Conservation (phyloP, 208 protist species). For the Kentomonas sorsogonicus region DNA sequence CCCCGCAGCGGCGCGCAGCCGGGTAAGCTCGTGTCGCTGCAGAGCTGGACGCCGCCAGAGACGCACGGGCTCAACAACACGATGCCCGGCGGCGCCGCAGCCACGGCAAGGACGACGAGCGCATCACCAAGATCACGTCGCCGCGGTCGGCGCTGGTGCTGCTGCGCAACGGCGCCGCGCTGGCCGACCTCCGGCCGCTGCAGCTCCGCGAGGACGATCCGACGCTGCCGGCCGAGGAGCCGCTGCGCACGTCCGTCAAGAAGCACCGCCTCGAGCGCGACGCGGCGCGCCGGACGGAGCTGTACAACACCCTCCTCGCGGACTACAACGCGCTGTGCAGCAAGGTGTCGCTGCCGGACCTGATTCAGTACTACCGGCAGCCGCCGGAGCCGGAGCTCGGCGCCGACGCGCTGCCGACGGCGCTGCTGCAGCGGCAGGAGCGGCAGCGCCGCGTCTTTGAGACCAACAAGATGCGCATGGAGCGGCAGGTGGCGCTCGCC, state of each 20-base stretch:
- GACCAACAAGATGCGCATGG: slow-evolving; percentile 39
- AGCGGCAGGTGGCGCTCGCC: slow-evolving; percentile 39
- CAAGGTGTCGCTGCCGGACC: slow-evolving; percentile 29
- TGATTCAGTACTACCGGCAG: slow-evolving; percentile 30
- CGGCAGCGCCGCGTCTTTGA: slow-evolving; percentile 49
- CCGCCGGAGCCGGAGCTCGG: slow-evolving; percentile 10
- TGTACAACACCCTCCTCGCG: slow-evolving; percentile 28
- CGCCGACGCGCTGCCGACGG: slow-evolving; percentile 24
- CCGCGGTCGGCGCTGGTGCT: slow-evolving; percentile 75
- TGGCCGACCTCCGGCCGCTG: slow-evolving; percentile 32
- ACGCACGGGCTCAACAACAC: too few relatives aligned
- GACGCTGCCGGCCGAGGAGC: slow-evolving; percentile 13
- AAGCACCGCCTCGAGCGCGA: slow-evolving; percentile 32
- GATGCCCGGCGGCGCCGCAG: neutral
- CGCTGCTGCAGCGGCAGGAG: slow-evolving; percentile 44
- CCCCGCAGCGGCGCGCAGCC: slow-evolving; percentile 27
- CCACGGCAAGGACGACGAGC: neutral
- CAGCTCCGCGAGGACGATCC: neutral
- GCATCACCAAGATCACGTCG: slow-evolving; percentile 45
- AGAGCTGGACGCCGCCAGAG: slow-evolving; percentile 21
- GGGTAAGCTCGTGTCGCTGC: slow-evolving; percentile 21
- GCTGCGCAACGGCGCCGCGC: slow-evolving; percentile 58
- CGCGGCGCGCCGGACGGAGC: slow-evolving; percentile 14
- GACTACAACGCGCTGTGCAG: slow-evolving; percentile 56
- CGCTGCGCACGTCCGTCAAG: slow-evolving; percentile 30